A percentile compares a stretch with the other conserved stretches of the same genome.
Conservation (phyloP, 345 rosid species). For the Lepidium didymum region DNA sequence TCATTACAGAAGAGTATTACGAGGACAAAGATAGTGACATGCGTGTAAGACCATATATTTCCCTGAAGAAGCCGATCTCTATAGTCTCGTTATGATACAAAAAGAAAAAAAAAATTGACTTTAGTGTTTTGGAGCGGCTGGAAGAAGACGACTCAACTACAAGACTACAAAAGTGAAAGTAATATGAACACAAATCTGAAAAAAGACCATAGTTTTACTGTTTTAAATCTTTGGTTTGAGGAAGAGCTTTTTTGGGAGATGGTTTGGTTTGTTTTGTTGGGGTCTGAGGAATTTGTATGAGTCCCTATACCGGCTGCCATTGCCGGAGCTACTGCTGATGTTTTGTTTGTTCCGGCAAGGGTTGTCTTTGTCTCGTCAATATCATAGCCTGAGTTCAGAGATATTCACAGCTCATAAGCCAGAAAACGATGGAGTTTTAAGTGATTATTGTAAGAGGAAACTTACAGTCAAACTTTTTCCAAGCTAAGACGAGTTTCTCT, state of each 20-base stretch:
- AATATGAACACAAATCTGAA: slow-evolving; percentile 19
- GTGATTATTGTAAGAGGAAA: not conserved
- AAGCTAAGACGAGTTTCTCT: slow-evolving; percentile 62
- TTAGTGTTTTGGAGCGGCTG: not conserved
- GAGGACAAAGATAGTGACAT: not conserved
- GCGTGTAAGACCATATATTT: slow-evolving; percentile 8
- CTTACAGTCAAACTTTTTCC: slow-evolving; percentile 81
- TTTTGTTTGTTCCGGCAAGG: slow-evolving; percentile 31
- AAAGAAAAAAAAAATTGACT: not conserved
- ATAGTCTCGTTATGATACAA: slow-evolving; percentile 18
- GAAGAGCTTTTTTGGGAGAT: slow-evolving; percentile 30
- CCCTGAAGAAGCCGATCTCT: not conserved
- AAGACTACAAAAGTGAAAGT: slow-evolving; percentile 23
- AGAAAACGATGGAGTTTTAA: not conserved
- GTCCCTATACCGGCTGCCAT: slow-evolving; percentile 48
- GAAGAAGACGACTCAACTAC: slow-evolving; percentile 6
- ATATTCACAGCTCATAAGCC: not conserved
- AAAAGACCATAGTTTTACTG: slow-evolving; percentile 6
- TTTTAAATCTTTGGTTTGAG: slow-evolving; percentile 12
- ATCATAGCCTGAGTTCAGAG: slow-evolving; percentile 52
- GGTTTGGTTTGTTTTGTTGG: slow-evolving; percentile 25
- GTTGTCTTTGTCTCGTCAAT: slow-evolving; percentile 32
- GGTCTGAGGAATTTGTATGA: slow-evolving; percentile 30
- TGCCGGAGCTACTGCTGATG: slow-evolving; percentile 51
- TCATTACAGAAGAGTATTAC: not conserved